Evolutionary conservation across 169 alveolate genomes (phyloP).

Genomic region (Cryptosporidium sp.): DNA sequence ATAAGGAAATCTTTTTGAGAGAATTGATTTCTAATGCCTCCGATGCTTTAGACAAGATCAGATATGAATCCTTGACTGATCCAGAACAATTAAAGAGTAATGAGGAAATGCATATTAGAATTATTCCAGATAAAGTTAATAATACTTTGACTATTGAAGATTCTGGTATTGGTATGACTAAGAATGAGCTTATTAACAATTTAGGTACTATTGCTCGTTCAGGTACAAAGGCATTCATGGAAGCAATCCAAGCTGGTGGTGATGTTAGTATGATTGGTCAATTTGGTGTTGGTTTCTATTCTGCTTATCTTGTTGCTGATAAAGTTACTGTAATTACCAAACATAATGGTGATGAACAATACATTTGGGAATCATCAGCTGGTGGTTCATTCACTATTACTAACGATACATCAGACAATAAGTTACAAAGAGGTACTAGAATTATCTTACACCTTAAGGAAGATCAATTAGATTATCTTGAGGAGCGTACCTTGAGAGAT

Average conservation of each 20-base stretch:
- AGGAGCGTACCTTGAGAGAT: slow-evolving; percentile 98
- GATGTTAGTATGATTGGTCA: slow-evolving; percentile 99
- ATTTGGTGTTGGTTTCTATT: slow-evolving; percentile 99
- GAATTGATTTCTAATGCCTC: slow-evolving; percentile 99
- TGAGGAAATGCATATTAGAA: slow-evolving; percentile 94
- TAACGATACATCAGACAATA: slow-evolving; percentile 90
- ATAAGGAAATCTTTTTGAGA: slow-evolving; percentile 98
- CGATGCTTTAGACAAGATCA: slow-evolving; percentile 99
- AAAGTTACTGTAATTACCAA: slow-evolving; percentile 97
- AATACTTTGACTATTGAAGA: slow-evolving; percentile 97
- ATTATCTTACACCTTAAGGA: slow-evolving; percentile 96
- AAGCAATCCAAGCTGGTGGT: slow-evolving; percentile 97
- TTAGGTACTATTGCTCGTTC: slow-evolving; percentile 99
- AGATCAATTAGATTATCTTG: slow-evolving; percentile 96
- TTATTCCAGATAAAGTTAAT: slow-evolving; percentile 96
- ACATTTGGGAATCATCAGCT: slow-evolving; percentile 98
- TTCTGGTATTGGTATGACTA: slow-evolving; percentile 99
- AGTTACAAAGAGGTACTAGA: slow-evolving; percentile 95
- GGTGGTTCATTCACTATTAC: slow-evolving; percentile 98
- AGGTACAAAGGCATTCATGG: slow-evolving; percentile 99
- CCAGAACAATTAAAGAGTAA: slow-evolving; percentile 92
- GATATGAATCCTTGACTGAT: slow-evolving; percentile 97
- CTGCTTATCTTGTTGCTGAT: slow-evolving; percentile 99
- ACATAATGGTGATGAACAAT: slow-evolving; percentile 96
- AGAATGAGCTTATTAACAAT: slow-evolving; percentile 95